Conservation (phyloP, 176 grass and related monocot genomes). For the Cenchrus americanus region DNA sequence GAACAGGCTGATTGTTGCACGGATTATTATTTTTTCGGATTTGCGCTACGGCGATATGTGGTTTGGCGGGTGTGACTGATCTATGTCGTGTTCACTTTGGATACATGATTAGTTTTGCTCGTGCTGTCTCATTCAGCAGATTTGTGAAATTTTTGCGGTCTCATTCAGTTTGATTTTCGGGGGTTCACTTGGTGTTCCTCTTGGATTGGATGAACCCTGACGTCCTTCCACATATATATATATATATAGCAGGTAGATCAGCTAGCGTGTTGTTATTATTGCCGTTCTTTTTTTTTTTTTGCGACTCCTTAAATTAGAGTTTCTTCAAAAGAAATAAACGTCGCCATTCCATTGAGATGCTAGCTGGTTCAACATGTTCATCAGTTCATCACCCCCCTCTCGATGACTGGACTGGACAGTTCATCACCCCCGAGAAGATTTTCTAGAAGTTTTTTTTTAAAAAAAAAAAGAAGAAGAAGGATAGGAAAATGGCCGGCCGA, state of each 20-base stretch:
- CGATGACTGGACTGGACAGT: neutral
- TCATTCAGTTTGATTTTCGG: neutral
- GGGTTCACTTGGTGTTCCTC: neutral
- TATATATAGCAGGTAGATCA: neutral
- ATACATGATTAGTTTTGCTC: neutral
- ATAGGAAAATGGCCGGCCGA: neutral
- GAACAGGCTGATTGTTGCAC: too few relatives aligned
- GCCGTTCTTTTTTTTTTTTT: neutral
- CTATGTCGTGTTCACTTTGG: neutral
- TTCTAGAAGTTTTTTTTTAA: neutral
- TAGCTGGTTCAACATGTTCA: neutral
- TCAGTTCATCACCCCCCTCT: neutral
- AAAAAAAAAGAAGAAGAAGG: neutral
- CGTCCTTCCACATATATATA: neutral
- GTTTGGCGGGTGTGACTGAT: neutral
- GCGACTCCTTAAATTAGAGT: too few relatives aligned
- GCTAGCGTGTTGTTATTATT: neutral
- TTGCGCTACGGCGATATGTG: neutral
- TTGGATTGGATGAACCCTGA: neutral
- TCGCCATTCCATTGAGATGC: neutral
- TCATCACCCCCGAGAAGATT: neutral
- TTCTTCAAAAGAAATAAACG: too few relatives aligned
- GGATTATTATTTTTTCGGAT: neutral
- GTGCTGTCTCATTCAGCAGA: neutral
- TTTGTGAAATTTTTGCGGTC: neutral